A percentile compares a stretch with the other conserved stretches of the same genome.
Evolutionary conservation across 345 rosid genomes (phyloP).

Genomic region (Odontarrhena argentea): DNA sequence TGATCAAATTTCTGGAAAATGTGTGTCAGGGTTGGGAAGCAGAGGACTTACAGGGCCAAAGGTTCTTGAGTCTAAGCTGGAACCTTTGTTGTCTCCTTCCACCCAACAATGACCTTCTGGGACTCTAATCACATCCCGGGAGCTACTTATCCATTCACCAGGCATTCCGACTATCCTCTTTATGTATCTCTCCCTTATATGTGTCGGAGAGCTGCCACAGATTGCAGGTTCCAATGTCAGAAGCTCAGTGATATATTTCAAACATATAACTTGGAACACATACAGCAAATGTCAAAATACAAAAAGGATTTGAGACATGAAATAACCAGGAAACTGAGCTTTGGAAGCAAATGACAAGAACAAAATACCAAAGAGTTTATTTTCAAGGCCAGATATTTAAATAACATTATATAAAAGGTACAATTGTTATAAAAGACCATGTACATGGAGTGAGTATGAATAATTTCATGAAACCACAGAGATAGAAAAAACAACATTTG

Average conservation of each 20-base stretch:
- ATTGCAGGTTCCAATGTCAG: slow-evolving; percentile 27
- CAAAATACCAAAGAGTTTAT: not conserved
- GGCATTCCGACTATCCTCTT: slow-evolving; percentile 93
- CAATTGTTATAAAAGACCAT: not conserved
- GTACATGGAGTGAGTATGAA: not conserved
- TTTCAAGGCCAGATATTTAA: slow-evolving; percentile 4
- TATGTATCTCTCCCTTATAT: slow-evolving; percentile 66
- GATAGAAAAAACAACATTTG: not conserved
- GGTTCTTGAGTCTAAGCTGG: slow-evolving; percentile 76
- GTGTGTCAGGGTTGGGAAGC: slow-evolving; percentile 9
- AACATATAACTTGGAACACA: not conserved
- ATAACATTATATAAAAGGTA: not conserved
- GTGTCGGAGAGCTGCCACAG: slow-evolving; percentile 66
- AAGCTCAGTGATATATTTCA: slow-evolving; percentile 4
- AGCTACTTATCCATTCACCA: slow-evolving; percentile 78
- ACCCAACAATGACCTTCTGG: slow-evolving; percentile 96
- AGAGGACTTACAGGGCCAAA: slow-evolving; percentile 80
- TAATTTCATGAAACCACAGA: not conserved
- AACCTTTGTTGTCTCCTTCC: slow-evolving; percentile 75
- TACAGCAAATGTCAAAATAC: slow-evolving; percentile 16
- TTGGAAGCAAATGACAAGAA: slow-evolving; percentile 10
- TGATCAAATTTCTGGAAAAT: not conserved
- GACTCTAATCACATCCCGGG: slow-evolving; percentile 61
- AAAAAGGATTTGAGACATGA: not conserved
- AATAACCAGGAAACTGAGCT: slow-evolving; percentile 9